Evolutionary conservation across 352 stramenopile species (phyloP).

Genomic region (Phytopythium mirpurense): DNA sequence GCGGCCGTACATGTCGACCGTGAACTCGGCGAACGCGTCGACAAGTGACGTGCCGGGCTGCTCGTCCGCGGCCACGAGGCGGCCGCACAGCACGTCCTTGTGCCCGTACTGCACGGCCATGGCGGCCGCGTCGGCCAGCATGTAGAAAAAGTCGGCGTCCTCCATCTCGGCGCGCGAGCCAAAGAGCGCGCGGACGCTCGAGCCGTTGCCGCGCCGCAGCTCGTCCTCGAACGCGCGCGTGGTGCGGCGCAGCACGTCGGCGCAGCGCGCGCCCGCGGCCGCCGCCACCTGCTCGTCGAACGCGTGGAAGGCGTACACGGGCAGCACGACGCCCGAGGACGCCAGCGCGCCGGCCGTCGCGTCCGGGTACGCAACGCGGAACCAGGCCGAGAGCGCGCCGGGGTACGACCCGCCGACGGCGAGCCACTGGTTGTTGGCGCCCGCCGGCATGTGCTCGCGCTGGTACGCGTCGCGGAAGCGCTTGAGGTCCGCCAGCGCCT

Average conservation of each 20-base stretch:
- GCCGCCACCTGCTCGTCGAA: conserved; percentile 80
- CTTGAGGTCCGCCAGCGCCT: conserved; percentile 84
- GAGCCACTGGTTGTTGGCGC: conserved; percentile 47
- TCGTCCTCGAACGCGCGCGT: conserved; percentile 64
- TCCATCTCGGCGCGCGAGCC: conserved; percentile 42
- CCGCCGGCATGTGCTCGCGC: conserved; percentile 7
- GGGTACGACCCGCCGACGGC: conserved; percentile 82
- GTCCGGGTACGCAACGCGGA: conserved; percentile 76
- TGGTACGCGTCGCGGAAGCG: conserved; percentile 77
- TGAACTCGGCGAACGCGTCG: conserved; percentile 77
- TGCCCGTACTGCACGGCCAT: conserved; percentile 88
- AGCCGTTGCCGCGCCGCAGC: conserved; percentile 41
- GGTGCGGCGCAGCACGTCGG: conserved; percentile 50
- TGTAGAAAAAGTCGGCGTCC: conserved; percentile 88
- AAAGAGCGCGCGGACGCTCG: conserved; percentile 56
- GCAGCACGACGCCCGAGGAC: conserved; percentile 77
- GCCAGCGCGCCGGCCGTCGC: conserved; percentile 65
- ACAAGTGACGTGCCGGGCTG: conserved; percentile 47
- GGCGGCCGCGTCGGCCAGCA: conserved; percentile 80
- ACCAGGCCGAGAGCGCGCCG: conserved; percentile 76
- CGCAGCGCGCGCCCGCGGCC: conserved; percentile 51
- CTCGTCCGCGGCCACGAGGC: conserved; percentile 45
- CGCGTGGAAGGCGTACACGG: conserved; percentile 70
- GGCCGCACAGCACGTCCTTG: conserved; percentile 72
- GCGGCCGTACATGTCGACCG: conserved; percentile 68